Conservation (phyloP, 305 asterid species). For the Fraxinus xanthoxyloides region DNA sequence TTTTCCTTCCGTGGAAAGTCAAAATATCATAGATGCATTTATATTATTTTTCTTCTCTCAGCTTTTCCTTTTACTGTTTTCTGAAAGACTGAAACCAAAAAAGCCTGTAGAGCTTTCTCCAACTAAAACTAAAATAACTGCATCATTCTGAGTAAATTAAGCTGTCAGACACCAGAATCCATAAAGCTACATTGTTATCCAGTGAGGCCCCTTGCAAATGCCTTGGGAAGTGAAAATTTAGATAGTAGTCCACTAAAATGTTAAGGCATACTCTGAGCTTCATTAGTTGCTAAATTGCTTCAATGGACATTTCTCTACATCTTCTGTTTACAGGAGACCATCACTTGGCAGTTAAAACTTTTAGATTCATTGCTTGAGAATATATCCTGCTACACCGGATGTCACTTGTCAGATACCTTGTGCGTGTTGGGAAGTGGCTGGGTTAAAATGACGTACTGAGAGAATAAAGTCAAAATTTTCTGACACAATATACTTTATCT, state of each 20-base stretch:
- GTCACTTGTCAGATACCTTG: background rate
- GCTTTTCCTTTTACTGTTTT: background rate
- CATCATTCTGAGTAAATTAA: background rate
- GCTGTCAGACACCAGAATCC: background rate
- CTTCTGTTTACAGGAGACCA: background rate
- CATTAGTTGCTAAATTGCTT: background rate
- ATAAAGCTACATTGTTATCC: background rate
- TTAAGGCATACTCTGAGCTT: slow-evolving; percentile 2
- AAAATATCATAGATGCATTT: background rate
- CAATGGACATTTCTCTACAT: background rate
- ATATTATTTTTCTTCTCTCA: background rate
- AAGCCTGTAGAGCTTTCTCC: background rate
- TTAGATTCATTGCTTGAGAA: background rate
- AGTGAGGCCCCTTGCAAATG: background rate
- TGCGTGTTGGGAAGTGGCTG: background rate
- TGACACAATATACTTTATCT: background rate
- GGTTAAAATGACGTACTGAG: background rate
- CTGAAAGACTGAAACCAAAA: background rate
- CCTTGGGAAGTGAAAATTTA: background rate
- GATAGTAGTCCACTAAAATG: background rate
- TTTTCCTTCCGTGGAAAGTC: background rate
- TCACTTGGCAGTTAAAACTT: background rate
- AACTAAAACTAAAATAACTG: background rate
- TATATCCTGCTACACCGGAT: background rate
- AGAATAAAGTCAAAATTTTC: background rate